A percentile compares a stretch with the other conserved stretches of the same genome.
phyloP scores from a whole-genome alignment of 306 rosid species.

The Begonia masoniana region DNA sequence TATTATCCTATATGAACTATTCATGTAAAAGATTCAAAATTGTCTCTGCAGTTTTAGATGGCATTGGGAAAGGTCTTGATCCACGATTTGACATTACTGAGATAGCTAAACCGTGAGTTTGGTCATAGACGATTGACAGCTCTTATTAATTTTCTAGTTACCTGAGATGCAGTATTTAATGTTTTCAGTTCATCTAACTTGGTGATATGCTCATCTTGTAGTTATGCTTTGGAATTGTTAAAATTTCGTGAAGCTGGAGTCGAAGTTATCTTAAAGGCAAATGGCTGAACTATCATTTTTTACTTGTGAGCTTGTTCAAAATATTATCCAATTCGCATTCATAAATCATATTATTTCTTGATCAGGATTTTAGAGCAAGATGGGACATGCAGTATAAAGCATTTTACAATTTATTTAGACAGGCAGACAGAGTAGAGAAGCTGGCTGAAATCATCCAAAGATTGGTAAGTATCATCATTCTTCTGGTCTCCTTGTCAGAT shows the following conservation, averaged over 20 bases:
- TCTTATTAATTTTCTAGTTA: too few relatives aligned
- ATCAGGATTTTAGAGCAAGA: constrained; percentile 72
- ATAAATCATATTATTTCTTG: constrained; percentile 18
- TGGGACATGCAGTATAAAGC: constrained; percentile 89
- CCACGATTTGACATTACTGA: constrained; percentile 97
- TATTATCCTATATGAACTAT: constrained; percentile 7
- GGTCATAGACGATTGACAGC: constrained; percentile 7
- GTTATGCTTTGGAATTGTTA: constrained; percentile 92
- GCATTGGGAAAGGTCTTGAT: constrained; percentile 98
- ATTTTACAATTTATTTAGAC: constrained; percentile 88
- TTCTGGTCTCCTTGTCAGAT: constrained; percentile 5
- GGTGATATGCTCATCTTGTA: constrained; percentile 26
- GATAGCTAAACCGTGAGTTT: constrained; percentile 96
- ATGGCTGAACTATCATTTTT: constrained; percentile 4
- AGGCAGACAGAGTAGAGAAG: constrained; percentile 92
- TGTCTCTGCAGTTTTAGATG: constrained; percentile 69
- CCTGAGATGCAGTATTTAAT: not conserved
- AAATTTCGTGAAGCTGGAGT: constrained; percentile 94
- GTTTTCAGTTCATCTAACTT: constrained; percentile 15
- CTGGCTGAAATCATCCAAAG: constrained; percentile 77
- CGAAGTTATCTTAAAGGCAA: constrained; percentile 82
- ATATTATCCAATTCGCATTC: constrained; percentile 6
- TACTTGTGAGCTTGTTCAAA: constrained; percentile 11
- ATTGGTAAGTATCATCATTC: constrained; percentile 34
- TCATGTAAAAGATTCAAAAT: constrained; percentile 7